Base-by-base conservation (phyloP, 768 basidiomycete species). In the Suillus decipiens region DNA sequence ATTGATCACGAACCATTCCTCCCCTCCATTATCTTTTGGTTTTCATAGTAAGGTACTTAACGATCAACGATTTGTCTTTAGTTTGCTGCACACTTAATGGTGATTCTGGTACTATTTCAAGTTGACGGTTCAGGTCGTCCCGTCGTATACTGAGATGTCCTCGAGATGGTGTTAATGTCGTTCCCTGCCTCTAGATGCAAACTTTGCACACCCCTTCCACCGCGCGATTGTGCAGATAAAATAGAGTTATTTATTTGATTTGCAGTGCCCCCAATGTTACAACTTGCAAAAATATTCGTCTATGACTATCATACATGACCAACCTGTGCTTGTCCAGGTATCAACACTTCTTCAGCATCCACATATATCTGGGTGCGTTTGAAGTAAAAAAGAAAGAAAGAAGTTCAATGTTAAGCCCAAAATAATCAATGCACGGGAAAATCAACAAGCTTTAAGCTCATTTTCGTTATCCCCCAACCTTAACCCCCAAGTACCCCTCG, bases 401-500 rank as follows among this genome's bases (percentile, higher is more conserved):
- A 53, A 53, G 8, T 39, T 24, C 24, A 24, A 39, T 39, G 36
- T 15, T 14, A 14, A n/a, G 7, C 33, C n/a, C 34, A 15, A 24
- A 28, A 1, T 15, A 24, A 39, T 56, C 15, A 8, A 36, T 12
- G n/a, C 53, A 36, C 1, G 4, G 15, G 8, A 28, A 3, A 45
- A 51, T 42, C 61, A 19, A 61, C 31, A 11, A 61, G 53, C 37
- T 28, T 28, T 43, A 33, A 17, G n/a, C 56, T 19, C 14, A 14
- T n/a, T 56, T 24, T 28, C 5, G 1, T 62, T 33, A 74, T n/a
- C 64, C 67, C 39, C 61, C 65, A 9, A 72, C 61, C 54, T 68
- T 76, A n/a, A 61, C 73, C 5, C 70, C 63, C 61, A 72, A 62
- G 42, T 71, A 75, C 9, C 72, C 73, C 22, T 75, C 75, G 14